Percentiles rank a stretch among this genome's conserved stretches.
phyloP scores from a whole-genome alignment of 805 yeast genomes.

The Wickerhamiella musiphila region DNA sequence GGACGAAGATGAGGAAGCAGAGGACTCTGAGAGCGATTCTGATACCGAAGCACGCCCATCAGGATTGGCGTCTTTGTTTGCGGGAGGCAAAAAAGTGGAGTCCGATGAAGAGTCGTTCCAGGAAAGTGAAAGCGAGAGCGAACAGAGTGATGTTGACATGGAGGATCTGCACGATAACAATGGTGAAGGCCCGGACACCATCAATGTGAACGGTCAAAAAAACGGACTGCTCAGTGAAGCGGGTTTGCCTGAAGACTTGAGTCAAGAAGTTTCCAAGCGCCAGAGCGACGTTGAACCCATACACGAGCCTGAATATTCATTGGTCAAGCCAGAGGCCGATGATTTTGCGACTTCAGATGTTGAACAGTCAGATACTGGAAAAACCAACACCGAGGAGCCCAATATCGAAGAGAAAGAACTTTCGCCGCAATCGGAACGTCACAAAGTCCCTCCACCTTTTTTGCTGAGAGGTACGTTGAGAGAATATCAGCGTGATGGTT shows the following conservation, averaged over 20 bases:
- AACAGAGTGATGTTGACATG: background rate
- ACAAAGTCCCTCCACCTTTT: conserved; percentile 46
- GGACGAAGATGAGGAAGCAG: conserved; percentile 14
- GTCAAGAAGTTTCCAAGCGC: no score
- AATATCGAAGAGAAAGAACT: conserved; percentile 16
- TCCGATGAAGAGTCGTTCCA: conserved; percentile 15
- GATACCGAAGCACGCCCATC: conserved; percentile 6
- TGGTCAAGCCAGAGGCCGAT: no score
- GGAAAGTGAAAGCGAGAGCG: conserved; percentile 14
- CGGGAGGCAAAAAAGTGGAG: conserved; percentile 5
- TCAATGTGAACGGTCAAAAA: no score
- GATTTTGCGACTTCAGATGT: no score
- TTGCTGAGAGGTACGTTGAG: conserved; percentile 64
- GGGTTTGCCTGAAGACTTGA: no score
- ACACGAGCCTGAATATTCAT: no score
- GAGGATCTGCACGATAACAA: no score
- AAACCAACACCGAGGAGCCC: conserved; percentile 10
- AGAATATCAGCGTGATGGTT: conserved; percentile 86
- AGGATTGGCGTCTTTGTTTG: conserved; percentile 7
- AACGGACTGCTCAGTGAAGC: no score
- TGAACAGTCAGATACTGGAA: conserved; percentile 10
- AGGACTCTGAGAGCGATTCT: conserved; percentile 6
- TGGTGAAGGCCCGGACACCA: no score
- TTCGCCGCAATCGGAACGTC: conserved; percentile 4
- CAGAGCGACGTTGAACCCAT: no score